phyloP scores from a whole-genome alignment of 2,329 filamentous ascomycete genomes.

The Pseudocercospora ulei region DNA sequence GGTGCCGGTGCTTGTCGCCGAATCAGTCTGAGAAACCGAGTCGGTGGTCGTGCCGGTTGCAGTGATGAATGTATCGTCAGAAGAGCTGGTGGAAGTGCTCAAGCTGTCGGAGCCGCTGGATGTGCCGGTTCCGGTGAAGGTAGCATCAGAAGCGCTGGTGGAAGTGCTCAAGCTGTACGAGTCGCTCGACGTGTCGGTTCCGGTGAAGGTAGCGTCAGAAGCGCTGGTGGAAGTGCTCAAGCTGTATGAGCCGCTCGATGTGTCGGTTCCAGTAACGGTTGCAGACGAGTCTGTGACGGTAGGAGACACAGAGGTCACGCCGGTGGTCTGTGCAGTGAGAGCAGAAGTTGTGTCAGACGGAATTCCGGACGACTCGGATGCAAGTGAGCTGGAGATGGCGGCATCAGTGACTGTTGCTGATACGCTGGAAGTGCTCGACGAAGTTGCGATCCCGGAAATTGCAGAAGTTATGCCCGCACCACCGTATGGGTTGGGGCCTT shows the following conservation, averaged over 20 bases:
- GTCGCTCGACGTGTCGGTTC: conserved; percentile 13
- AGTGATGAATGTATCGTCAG: conserved; percentile 17
- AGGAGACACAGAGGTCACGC: conserved; percentile 3
- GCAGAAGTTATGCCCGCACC: conserved; percentile 21
- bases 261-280: conserved; percentile 17
- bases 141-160: conserved; percentile 19
- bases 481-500: conserved; percentile 13
- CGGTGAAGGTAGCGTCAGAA: conserved; percentile 17
- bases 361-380: conserved; percentile 29
- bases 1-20: conserved; percentile 15
- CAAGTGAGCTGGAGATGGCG: conserved; percentile 24
- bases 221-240: conserved; percentile 19
- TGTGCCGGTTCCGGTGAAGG: conserved; percentile 13
- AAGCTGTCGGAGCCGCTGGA: conserved; percentile 13
- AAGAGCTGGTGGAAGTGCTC: conserved; percentile 16
- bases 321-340: conserved; percentile 13
- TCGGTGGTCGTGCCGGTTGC: conserved; percentile 11
- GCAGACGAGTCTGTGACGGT: conserved; percentile 15
- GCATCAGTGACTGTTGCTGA: conserved; percentile 30
- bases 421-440: conserved; percentile 28
- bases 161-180: conserved; percentile 20
- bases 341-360: conserved; percentile 30
- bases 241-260: conserved; percentile 14
- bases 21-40: too few relatives aligned
- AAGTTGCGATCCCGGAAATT: conserved; percentile 29